phyloP scores from a whole-genome alignment of 139 green algal species.

The Coelastrella sp. region DNA sequence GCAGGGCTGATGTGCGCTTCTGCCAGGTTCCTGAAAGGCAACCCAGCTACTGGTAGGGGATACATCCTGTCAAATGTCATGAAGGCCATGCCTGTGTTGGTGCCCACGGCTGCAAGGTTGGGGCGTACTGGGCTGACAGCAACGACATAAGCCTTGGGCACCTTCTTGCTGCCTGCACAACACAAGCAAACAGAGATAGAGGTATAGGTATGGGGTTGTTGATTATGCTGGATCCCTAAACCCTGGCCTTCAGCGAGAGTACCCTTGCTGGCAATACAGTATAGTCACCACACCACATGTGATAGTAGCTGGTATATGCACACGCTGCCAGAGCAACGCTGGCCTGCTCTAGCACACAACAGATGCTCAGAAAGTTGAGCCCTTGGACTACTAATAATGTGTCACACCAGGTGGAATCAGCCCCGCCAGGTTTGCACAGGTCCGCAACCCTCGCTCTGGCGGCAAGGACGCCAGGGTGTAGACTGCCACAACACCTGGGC shows the following conservation, averaged over 20 bases:
- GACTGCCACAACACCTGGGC: constrained; percentile 45
- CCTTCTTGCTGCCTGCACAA: constrained; percentile 56
- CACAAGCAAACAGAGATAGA: not conserved
- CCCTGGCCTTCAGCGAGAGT: too few species aligned
- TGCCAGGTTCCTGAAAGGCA: constrained; percentile 52
- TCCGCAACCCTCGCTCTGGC: constrained; percentile 20
- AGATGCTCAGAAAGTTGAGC: too few species aligned
- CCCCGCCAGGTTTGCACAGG: constrained; percentile 46
- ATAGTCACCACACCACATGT: too few species aligned
- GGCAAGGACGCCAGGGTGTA: constrained; percentile 32
- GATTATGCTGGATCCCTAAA: too few species aligned
- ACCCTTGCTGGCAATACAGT: too few species aligned
- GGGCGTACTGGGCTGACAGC: constrained; percentile 59
- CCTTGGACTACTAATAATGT: too few species aligned
- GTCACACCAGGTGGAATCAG: constrained; percentile 52
- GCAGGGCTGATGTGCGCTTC: constrained; percentile 35
- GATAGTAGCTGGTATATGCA: too few species aligned
- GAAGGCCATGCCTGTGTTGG: constrained; percentile 60
- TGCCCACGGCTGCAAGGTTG: constrained; percentile 49
- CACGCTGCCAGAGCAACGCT: too few species aligned
- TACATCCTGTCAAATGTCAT: constrained; percentile 48
- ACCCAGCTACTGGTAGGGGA: constrained; percentile 47
- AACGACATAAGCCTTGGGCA: constrained; percentile 67
- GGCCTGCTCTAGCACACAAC: too few species aligned
- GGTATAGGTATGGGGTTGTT: too few species aligned